Percentiles rank a stretch among this genome's conserved stretches.
Conservation (phyloP, 2,329 filamentous ascomycete genomes). For the Xylariales sp. region DNA sequence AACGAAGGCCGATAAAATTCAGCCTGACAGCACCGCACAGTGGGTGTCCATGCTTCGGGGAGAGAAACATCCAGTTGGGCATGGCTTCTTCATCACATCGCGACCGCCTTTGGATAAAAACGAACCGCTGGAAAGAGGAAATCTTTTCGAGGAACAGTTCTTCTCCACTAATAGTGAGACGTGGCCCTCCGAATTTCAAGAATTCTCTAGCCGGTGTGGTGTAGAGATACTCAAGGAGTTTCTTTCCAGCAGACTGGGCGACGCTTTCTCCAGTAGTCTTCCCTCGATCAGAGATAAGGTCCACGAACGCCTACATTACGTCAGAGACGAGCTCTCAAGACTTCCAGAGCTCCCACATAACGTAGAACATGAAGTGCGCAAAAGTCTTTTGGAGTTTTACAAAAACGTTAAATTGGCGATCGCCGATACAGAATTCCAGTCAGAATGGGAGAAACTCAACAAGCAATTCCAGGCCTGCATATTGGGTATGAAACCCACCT, state of each 20-base stretch:
- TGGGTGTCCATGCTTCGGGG: constrained; percentile 63
- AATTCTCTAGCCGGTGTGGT: constrained; percentile 45
- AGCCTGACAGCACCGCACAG: constrained; percentile 44
- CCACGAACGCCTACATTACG: constrained; percentile 39
- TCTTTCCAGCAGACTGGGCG: constrained; percentile 47
- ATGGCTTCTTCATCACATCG: constrained; percentile 78
- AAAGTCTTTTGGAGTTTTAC: constrained; percentile 55
- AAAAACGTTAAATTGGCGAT: constrained; percentile 48
- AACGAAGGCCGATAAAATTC: constrained; percentile 76
- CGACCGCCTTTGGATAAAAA: constrained; percentile 42
- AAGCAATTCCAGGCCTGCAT: constrained; percentile 27
- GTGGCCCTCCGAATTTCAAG: constrained; percentile 47
- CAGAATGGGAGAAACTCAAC: constrained; percentile 25
- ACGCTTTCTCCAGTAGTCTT: constrained; percentile 51
- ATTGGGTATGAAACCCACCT: constrained; percentile 27
- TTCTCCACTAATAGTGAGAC: constrained; percentile 36
- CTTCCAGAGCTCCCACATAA: constrained; percentile 67
- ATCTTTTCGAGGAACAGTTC: constrained; percentile 46
- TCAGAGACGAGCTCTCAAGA: constrained; percentile 49
- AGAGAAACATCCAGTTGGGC: constrained; percentile 56
- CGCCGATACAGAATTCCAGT: constrained; percentile 38
- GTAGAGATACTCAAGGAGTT: constrained; percentile 48
- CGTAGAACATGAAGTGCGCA: constrained; percentile 60
- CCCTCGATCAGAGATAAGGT: constrained; percentile 51
- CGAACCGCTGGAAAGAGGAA: constrained; percentile 48